Evolutionary conservation across 2,329 filamentous ascomycete genomes (phyloP).

Genomic region (Colletotrichum aenigma): DNA sequence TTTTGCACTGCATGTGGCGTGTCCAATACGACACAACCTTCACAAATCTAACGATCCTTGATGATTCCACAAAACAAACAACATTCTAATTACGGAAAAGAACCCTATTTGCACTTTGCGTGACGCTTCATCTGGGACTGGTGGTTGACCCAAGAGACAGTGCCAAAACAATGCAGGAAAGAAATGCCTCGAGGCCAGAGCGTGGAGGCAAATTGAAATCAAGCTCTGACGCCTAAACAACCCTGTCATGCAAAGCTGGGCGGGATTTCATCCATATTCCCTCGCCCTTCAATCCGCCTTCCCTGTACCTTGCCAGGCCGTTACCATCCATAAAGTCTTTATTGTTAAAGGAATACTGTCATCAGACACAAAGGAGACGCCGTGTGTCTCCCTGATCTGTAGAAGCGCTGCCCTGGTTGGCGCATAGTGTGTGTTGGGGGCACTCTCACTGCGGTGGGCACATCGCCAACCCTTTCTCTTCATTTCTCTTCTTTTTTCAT

Average conservation of each 20-base stretch:
- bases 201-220: conserved; percentile 6
- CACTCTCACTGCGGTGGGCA: background rate
- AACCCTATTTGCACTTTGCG: background rate
- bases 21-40: background rate
- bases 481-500: background rate
- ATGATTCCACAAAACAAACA: background rate
- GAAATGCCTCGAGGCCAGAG: conserved; percentile 14
- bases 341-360: conserved; percentile 4
- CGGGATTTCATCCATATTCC: background rate
- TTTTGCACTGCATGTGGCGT: background rate
- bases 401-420: background rate
- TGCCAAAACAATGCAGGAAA: conserved; percentile 4
- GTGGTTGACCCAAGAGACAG: background rate
- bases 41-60: background rate
- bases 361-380: background rate
- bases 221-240: conserved; percentile 22
- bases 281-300: conserved; percentile 4
- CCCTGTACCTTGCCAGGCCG: conserved; percentile 3
- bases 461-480: background rate
- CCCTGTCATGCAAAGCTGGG: conserved; percentile 21
- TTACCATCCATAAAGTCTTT: conserved; percentile 14
- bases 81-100: conserved; percentile 11
- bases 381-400: background rate
- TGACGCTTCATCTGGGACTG: background rate
- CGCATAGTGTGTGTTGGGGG: background rate